Conservation (phyloP, 768 basidiomycete genomes). For the Crassisporium funariophilum region DNA sequence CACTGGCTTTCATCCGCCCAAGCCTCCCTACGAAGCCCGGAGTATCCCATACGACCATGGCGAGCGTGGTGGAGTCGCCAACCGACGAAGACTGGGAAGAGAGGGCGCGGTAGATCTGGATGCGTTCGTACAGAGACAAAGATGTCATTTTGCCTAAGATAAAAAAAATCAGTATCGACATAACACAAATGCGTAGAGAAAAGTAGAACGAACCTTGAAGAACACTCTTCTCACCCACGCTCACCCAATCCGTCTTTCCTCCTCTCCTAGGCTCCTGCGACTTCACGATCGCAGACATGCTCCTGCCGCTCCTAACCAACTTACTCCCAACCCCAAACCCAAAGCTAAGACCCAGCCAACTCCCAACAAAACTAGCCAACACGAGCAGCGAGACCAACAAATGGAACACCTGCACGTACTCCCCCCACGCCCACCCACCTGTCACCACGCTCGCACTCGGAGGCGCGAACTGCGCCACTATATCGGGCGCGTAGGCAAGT, state of each 20-base stretch:
- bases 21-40: constrained; percentile 34
- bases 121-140: constrained; percentile 39
- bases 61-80: constrained; percentile 56
- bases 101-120: constrained; percentile 59
- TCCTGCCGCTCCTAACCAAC: constrained; percentile 12
- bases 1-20: constrained; percentile 41
- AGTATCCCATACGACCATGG: constrained; percentile 49
- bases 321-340: constrained; percentile 12
- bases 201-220: constrained; percentile 29
- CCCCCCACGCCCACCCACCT: constrained; percentile 47
- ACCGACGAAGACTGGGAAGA: constrained; percentile 43
- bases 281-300: constrained; percentile 3
- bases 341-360: constrained; percentile 35
- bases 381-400: constrained; percentile 65
- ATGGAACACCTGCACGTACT: constrained; percentile 65
- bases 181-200: constrained; percentile 1
- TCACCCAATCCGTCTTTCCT: constrained; percentile 29
- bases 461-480: constrained; percentile 29
- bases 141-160: constrained; percentile 23
- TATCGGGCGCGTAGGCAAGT: constrained; percentile 35
- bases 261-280: constrained; percentile 6
- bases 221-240: constrained; percentile 33
- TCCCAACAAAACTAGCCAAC: constrained; percentile 52
- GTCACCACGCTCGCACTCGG: constrained; percentile 15
- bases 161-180: neutral